These are phyloP conservation scores for Neurospora sp. DNA, from an alignment of 495 filamentous ascomycete species.

Conservation along the genomic window DNA sequence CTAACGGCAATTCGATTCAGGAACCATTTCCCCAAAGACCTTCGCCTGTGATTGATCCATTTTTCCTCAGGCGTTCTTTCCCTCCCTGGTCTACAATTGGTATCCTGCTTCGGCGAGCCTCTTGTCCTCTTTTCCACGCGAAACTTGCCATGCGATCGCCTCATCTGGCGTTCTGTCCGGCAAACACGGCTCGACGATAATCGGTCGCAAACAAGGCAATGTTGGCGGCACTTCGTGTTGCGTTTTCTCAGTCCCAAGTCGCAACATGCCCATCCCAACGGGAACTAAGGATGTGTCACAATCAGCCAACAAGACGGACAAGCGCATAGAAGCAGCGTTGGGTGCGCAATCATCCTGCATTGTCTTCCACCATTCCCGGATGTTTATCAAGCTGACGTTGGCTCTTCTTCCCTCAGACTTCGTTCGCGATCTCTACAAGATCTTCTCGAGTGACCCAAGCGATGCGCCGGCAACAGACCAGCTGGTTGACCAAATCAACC, in stretches of 20 bases:
- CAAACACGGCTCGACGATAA: background rate
- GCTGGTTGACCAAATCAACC: slow-evolving; percentile 30
- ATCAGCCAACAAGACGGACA: slow-evolving; percentile 1
- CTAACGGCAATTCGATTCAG: background rate
- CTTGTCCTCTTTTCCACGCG: background rate
- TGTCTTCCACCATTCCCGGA: background rate
- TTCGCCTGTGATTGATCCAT: background rate
- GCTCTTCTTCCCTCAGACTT: slow-evolving; percentile 7
- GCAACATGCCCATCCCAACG: background rate
- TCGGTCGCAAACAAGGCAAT: background rate
- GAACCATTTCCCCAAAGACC: background rate
- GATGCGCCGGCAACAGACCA: slow-evolving; percentile 9
- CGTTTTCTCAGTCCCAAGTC: background rate
- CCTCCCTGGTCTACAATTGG: background rate
- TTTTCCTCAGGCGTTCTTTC: background rate
- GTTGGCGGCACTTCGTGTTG: background rate
- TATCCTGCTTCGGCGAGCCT: background rate
- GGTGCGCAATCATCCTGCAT: background rate
- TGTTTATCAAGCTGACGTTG: background rate
- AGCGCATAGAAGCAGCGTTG: slow-evolving; percentile 13
- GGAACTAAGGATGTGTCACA: background rate
- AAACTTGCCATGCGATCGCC: background rate
- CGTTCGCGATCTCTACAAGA: slow-evolving; percentile 5
- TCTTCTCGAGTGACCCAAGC: slow-evolving; percentile 12
- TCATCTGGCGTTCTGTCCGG: background rate